These are phyloP conservation scores for Seiridium cupressi DNA, from an alignment of 2,329 filamentous ascomycete genomes.

Conservation along the genomic window DNA sequence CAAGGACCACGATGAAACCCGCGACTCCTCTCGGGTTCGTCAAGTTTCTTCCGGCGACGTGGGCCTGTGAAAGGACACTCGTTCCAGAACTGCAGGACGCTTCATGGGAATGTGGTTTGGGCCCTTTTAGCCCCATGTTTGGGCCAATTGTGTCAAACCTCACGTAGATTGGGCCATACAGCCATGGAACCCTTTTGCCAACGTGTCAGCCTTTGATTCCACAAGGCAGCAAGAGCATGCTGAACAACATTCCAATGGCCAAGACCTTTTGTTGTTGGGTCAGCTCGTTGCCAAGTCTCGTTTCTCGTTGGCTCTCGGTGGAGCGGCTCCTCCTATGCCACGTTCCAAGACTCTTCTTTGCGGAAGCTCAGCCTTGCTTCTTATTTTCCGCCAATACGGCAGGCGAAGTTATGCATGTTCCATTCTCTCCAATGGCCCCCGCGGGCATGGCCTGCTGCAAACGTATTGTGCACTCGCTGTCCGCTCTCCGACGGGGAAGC, in stretches of 20 bases:
- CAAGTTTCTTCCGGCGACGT: neutral
- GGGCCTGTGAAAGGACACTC: neutral
- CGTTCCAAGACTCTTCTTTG: neutral
- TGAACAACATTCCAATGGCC: neutral
- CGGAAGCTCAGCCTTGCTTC: neutral
- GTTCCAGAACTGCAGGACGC: neutral
- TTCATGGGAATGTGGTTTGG: neutral
- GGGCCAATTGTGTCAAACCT: neutral
- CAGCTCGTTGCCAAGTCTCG: neutral
- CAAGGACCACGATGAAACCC: neutral
- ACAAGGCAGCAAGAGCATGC: neutral
- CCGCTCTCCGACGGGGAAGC: too few species aligned
- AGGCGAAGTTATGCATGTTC: neutral
- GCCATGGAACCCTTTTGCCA: neutral
- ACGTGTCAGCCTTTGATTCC: conserved; percentile 12
- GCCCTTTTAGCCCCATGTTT: neutral
- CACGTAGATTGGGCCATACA: neutral
- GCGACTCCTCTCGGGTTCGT: neutral
- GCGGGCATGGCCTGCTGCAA: too few species aligned
- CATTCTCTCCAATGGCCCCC: too few species aligned
- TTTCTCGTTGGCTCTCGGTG: neutral
- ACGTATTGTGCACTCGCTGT: too few species aligned
- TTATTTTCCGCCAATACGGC: neutral
- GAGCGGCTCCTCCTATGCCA: neutral
- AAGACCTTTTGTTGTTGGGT: neutral